phyloP scores from a whole-genome alignment of 371 early-diverging fungal genomes.

The Phascolomyces articulosus region DNA sequence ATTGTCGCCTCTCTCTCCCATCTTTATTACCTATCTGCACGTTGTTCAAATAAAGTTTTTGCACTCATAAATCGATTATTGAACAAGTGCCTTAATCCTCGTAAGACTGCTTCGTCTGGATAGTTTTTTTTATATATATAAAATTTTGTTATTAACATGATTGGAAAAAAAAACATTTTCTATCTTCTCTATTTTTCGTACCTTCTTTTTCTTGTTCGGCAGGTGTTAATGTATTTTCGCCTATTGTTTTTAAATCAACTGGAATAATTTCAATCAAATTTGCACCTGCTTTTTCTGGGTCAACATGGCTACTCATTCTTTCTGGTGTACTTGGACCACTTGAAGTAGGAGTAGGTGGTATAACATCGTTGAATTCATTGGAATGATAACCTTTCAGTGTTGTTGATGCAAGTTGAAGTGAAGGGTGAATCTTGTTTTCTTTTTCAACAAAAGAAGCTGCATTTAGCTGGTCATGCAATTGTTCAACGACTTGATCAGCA shows the following conservation, averaged over 20 bases:
- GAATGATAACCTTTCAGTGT: constrained; percentile 13
- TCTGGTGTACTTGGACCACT: constrained; percentile 3
- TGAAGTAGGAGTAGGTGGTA: constrained; percentile 8
- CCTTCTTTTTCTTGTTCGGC: constrained; percentile 58
- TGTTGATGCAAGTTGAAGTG: constrained; percentile 17
- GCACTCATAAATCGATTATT: constrained; percentile 52
- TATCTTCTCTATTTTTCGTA: constrained; percentile 10
- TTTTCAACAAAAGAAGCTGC: constrained; percentile 9
- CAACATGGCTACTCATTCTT: constrained; percentile 2
- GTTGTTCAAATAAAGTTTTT: constrained; percentile 37
- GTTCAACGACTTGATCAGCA: background rate
- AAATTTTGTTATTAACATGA: background rate
- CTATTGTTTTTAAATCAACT: constrained; percentile 23
- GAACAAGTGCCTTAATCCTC: constrained; percentile 36
- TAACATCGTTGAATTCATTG: constrained; percentile 11
- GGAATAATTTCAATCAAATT: constrained; percentile 20
- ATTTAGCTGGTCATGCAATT: constrained; percentile 4
- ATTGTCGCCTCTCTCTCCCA: background rate
- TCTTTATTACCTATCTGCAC: constrained; percentile 28
- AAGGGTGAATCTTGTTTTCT: constrained; percentile 19
- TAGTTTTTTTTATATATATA: background rate
- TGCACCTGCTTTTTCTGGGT: constrained; percentile 19
- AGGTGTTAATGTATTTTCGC: constrained; percentile 46
- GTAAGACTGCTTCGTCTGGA: constrained; percentile 29
- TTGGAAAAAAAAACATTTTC: no score